phyloP scores from a whole-genome alignment of 345 rosid species.

The Cardamine resedifolia region DNA sequence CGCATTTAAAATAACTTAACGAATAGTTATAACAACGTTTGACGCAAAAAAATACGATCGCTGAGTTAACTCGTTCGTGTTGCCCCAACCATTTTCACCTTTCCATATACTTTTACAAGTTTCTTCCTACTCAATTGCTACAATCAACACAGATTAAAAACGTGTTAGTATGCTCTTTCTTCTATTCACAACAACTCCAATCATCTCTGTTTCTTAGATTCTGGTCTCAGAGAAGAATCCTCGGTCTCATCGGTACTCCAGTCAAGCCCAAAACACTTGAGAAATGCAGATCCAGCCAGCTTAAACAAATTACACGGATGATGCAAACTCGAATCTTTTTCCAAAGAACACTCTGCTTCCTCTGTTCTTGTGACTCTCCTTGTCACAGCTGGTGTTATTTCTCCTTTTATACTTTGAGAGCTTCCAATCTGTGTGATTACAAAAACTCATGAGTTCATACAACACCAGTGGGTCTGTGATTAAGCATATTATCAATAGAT shows the following conservation, averaged over 20 bases:
- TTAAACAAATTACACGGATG: conserved; percentile 38
- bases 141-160: not conserved
- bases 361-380: conserved; percentile 20
- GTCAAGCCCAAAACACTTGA: conserved; percentile 34
- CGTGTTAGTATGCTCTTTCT: conserved; percentile 24
- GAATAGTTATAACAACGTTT: not conserved
- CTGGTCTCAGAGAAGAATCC: conserved; percentile 31
- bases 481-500: not conserved
- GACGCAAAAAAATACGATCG: not conserved
- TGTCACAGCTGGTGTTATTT: conserved; percentile 28
- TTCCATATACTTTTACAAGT: conserved; percentile 16
- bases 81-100: conserved; percentile 6
- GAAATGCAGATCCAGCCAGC: conserved; percentile 36
- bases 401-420: conserved; percentile 33
- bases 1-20: not conserved
- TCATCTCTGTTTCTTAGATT: conserved; percentile 39
- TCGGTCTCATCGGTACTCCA: conserved; percentile 18
- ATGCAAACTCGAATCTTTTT: conserved; percentile 24
- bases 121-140: conserved; percentile 28
- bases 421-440: conserved; percentile 24
- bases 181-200: conserved; percentile 22
- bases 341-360: conserved; percentile 15
- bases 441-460: not conserved
- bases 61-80: conserved; percentile 22
- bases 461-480: not conserved